Evolutionary conservation across 768 basidiomycete species (phyloP).

Genomic region (Leccinum sublutescens): DNA sequence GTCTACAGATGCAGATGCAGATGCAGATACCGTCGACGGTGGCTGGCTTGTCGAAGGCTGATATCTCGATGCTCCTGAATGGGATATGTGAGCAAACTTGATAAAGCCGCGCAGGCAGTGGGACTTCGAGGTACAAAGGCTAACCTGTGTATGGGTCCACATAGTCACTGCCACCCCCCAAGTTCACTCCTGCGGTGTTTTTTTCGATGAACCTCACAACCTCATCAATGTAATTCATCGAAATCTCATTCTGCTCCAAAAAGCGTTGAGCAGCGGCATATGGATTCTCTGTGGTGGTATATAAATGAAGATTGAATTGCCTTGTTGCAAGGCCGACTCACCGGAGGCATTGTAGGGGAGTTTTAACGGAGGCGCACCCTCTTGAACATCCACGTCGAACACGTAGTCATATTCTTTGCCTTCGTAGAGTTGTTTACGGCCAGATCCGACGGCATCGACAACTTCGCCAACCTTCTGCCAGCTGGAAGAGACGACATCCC

Average conservation of each 20-base stretch:
- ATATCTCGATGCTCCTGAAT: slow-evolving; percentile 63
- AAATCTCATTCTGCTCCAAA: slow-evolving; percentile 78
- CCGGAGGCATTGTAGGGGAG: slow-evolving; percentile 91
- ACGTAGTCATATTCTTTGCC: slow-evolving; percentile 99
- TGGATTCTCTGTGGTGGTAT: slow-evolving; percentile 69
- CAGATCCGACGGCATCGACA: slow-evolving; percentile 88
- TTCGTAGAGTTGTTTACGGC: slow-evolving; percentile 87
- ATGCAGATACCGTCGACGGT: slow-evolving; percentile 25
- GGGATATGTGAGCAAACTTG: background rate
- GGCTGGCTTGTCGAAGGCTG: slow-evolving; percentile 40
- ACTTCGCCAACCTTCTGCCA: slow-evolving; percentile 98
- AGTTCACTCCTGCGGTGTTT: slow-evolving; percentile 75
- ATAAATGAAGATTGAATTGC: slow-evolving; percentile 1
- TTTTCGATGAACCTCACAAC: slow-evolving; percentile 93
- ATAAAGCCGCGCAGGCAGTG: background rate
- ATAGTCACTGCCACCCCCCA: slow-evolving; percentile 61
- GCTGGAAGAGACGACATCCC: slow-evolving; percentile 62
- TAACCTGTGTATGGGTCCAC: slow-evolving; percentile 90
- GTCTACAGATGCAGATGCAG: slow-evolving; percentile 43
- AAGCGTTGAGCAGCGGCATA: slow-evolving; percentile 88
- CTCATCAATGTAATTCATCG: slow-evolving; percentile 80
- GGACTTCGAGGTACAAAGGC: slow-evolving; percentile 1
- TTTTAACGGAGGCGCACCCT: slow-evolving; percentile 89
- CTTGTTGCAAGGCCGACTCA: slow-evolving; percentile 31
- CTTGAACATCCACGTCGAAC: slow-evolving; percentile 96